Evolutionary conservation across 495 filamentous ascomycete species (phyloP), one percentile per base, ranked within the genome.

Genomic region (Penicillium malachiteum): DNA sequence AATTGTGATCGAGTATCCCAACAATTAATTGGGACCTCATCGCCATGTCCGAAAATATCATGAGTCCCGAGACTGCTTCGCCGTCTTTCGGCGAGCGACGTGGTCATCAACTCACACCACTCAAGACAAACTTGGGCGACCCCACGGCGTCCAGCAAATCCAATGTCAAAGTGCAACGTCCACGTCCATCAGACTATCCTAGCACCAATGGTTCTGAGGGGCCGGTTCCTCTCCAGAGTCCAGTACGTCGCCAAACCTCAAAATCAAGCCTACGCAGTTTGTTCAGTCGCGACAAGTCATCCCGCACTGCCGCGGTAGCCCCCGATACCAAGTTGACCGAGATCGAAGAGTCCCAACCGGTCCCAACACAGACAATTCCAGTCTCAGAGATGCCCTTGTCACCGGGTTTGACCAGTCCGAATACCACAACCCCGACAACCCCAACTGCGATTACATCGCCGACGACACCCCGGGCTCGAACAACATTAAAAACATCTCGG

Each of bases 121-220:
- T 77, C 32, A 67, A 74, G 52, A 77, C 73, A 47, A 75, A 72
- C 50, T 75, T 77, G 56, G 75, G 67, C 48, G 68, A 69, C 21
- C 72, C 71, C 31, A 56, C 67, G 3, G 52, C 45, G 18, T 38
- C 64, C 3, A 37, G 49, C 14, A 18, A 48, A 13, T 51, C 63
- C 16, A 31, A 38, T 35, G 21, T 18, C 50, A 13, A 26, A 52
- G 21, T 9, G 66, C 69, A 73, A 41, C 75, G 75, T 26, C 73
- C 66, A 43, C 71, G 74, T 17, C 75, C 75, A n/a, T 53, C 59
- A 16, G 73, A 77, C 14, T 69, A 70, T 21, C 60, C 71, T 18
- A 64, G 53, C 34, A 55, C 64, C 50, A 61, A 63, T 60, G 66
- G 65, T 10, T 48, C 56, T 18, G 64, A 62, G 26, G 68, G 65